phyloP scores from a whole-genome alignment of 2,329 filamentous ascomycete genomes.

The Proliferodiscus dingleyae region DNA sequence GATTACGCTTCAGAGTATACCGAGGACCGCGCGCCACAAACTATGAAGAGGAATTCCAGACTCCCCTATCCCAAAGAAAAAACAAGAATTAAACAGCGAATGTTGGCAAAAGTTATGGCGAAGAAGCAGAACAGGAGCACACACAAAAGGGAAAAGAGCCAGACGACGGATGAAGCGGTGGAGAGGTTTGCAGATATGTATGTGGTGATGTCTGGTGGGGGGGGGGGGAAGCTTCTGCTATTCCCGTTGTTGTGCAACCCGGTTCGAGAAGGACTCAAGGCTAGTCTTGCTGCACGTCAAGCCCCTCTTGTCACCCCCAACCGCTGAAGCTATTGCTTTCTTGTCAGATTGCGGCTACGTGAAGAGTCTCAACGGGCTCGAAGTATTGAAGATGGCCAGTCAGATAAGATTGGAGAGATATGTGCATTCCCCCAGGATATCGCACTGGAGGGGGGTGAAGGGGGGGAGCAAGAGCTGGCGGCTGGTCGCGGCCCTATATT shows the following conservation, averaged over 20 bases:
- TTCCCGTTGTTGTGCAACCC: slow-evolving; percentile 17
- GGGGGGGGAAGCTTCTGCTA: slow-evolving; percentile 15
- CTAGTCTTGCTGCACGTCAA: slow-evolving; percentile 30
- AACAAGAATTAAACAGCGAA: slow-evolving; percentile 27
- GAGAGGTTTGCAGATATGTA: slow-evolving; percentile 22
- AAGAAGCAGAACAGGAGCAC: slow-evolving; percentile 13
- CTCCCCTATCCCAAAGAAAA: slow-evolving; percentile 32
- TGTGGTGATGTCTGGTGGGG: slow-evolving; percentile 13
- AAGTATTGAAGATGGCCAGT: slow-evolving; percentile 16
- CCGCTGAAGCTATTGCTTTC: slow-evolving; percentile 30
- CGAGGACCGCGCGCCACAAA: slow-evolving; percentile 10
- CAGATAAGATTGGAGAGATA: slow-evolving; percentile 8
- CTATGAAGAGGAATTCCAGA: slow-evolving; percentile 38
- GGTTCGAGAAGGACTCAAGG: slow-evolving; percentile 15
- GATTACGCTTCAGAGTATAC: slow-evolving; percentile 13
- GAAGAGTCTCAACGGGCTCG: slow-evolving; percentile 8
- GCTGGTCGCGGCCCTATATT: slow-evolving; percentile 24
- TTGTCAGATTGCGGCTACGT: slow-evolving; percentile 15
- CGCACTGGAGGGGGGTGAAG: no score
- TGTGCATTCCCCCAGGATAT: slow-evolving; percentile 2
- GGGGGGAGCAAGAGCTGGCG: slow-evolving; percentile 17
- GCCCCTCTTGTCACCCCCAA: slow-evolving; percentile 27
- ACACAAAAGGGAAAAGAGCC: slow-evolving; percentile 12
- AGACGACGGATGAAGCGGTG: slow-evolving; percentile 21
- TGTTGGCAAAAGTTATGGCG: slow-evolving; percentile 14